These are phyloP conservation scores for Sphagnum tenellum DNA, from an alignment of 225 moss, liverwort and hornwort genomes.

Conservation along the genomic window DNA sequence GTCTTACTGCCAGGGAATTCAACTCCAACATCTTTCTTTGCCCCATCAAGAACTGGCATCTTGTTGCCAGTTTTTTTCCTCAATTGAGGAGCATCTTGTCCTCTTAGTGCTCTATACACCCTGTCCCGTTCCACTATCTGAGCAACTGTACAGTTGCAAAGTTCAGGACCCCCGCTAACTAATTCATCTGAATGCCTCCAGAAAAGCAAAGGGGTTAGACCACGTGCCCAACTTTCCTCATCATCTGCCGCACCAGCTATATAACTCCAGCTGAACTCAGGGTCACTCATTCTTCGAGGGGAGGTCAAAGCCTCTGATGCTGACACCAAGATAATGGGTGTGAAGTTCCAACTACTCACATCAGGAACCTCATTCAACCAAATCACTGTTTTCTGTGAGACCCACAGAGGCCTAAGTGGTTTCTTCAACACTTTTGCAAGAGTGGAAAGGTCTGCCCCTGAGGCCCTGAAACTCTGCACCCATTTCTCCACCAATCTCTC, in stretches of 20 bases:
- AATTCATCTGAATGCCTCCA: constrained; percentile 65
- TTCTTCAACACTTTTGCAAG: constrained; percentile 51
- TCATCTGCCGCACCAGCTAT: constrained; percentile 94
- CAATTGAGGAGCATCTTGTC: constrained; percentile 51
- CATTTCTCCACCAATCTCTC: constrained; percentile 49
- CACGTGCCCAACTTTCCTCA: constrained; percentile 91
- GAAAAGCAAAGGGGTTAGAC: constrained; percentile 64
- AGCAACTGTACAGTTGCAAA: constrained; percentile 69
- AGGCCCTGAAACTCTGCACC: constrained; percentile 55
- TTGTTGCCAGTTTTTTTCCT: constrained; percentile 24
- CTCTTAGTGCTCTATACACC: constrained; percentile 55
- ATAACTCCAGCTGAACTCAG: constrained; percentile 86
- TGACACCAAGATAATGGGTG: constrained; percentile 73
- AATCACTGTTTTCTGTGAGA: constrained; percentile 78
- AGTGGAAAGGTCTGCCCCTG: constrained; percentile 48
- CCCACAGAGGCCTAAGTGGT: constrained; percentile 75
- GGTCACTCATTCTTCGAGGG: constrained; percentile 64
- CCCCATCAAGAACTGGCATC: constrained; percentile 6
- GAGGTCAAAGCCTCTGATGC: constrained; percentile 58
- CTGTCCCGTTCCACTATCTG: constrained; percentile 78
- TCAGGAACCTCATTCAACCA: constrained; percentile 93
- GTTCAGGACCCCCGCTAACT: constrained; percentile 49
- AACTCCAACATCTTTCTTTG: background rate
- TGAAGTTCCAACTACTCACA: constrained; percentile 57
- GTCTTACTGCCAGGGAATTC: background rate